Percentiles rank a stretch among this genome's conserved stretches.
phyloP scores from a whole-genome alignment of 805 yeast genomes.

The Lachancea waltii region DNA sequence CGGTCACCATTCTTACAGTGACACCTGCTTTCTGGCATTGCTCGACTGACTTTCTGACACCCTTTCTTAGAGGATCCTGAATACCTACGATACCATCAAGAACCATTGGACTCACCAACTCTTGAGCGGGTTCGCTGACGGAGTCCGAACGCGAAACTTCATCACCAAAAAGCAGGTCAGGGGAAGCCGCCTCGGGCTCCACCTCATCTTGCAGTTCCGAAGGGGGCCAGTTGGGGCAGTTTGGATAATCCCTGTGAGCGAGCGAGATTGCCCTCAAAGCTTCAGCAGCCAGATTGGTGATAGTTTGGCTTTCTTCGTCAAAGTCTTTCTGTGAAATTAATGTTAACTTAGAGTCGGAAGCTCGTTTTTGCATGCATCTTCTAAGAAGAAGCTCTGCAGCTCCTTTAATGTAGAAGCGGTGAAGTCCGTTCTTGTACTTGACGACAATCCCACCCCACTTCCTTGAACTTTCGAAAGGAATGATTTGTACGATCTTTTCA shows the following conservation, averaged over 20 bases:
- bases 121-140: slow-evolving; percentile 14
- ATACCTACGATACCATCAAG: slow-evolving; percentile 82
- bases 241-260: slow-evolving; percentile 66
- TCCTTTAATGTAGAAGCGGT: slow-evolving; percentile 74
- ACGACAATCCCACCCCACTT: slow-evolving; percentile 88
- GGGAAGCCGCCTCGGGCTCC: slow-evolving; percentile 38
- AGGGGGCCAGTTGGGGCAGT: slow-evolving; percentile 61
- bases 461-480: slow-evolving; percentile 88
- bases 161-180: slow-evolving; percentile 36
- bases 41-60: slow-evolving; percentile 82
- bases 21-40: slow-evolving; percentile 91
- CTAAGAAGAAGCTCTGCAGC: slow-evolving; percentile 85
- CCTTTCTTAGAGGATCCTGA: slow-evolving; percentile 88
- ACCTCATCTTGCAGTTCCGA: slow-evolving; percentile 33
- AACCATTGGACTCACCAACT: slow-evolving; percentile 36
- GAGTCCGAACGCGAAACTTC: slow-evolving; percentile 13
- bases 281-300: slow-evolving; percentile 58
- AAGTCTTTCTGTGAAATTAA: slow-evolving; percentile 28
- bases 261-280: slow-evolving; percentile 88
- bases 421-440: slow-evolving; percentile 37
- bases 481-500: slow-evolving; percentile 51
- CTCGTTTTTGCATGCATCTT: slow-evolving; percentile 42
- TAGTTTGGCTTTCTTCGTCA: slow-evolving; percentile 34
- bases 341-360: slow-evolving; percentile 28
- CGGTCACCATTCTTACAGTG: slow-evolving; percentile 95